These are phyloP conservation scores for Myriosclerotinia curreyana DNA, from an alignment of 2,329 filamentous ascomycete species.

Conservation along the genomic window DNA sequence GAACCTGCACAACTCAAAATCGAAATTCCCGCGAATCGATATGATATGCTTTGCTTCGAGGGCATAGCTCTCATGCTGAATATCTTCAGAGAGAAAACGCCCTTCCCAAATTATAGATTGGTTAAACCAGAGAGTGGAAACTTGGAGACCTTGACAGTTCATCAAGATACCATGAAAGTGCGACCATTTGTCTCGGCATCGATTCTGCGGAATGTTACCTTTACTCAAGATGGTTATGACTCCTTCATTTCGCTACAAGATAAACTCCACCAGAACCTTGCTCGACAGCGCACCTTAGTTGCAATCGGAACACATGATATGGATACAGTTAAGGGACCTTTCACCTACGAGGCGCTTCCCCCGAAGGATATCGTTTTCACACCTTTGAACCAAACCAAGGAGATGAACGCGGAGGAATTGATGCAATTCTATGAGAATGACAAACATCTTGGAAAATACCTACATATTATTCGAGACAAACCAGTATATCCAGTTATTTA, in stretches of 20 bases:
- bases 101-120: conserved; percentile 76
- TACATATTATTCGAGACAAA: conserved; percentile 91
- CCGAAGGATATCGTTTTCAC: conserved; percentile 91
- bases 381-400: conserved; percentile 86
- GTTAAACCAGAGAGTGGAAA: conserved; percentile 69
- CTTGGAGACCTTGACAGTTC: conserved; percentile 76
- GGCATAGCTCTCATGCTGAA: conserved; percentile 94
- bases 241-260: conserved; percentile 98
- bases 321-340: conserved; percentile 88
- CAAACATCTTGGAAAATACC: conserved; percentile 82
- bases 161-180: conserved; percentile 70
- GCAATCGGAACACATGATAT: conserved; percentile 96
- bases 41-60: conserved; percentile 95
- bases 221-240: conserved; percentile 87
- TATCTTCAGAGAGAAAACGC: conserved; percentile 77
- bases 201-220: conserved; percentile 85
- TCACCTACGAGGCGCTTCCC: conserved; percentile 89
- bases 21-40: conserved; percentile 93
- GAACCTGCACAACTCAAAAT: conserved; percentile 95
- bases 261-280: conserved; percentile 95
- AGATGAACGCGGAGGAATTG: conserved; percentile 82
- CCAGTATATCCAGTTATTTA: conserved; percentile 95
- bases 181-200: conserved; percentile 87
- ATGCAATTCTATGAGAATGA: conserved; percentile 97
- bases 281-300: conserved; percentile 88